phyloP scores from a whole-genome alignment of 2,329 filamentous ascomycete species.

The Capronia americana region DNA sequence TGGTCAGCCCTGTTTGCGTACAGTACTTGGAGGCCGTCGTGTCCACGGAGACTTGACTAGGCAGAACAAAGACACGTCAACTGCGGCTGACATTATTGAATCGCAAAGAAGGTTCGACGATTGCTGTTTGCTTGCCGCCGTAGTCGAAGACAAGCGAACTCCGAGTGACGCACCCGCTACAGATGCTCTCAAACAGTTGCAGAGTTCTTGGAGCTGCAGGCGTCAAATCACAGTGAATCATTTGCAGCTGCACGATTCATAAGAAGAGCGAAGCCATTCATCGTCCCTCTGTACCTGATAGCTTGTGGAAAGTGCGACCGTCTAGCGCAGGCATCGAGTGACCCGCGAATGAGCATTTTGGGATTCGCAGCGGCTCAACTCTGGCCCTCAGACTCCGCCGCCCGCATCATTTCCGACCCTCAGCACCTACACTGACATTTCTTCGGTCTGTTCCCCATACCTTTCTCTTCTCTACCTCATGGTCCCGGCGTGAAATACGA shows the following conservation, averaged over 20 bases:
- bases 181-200: neutral
- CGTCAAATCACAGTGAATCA: constrained; percentile 1
- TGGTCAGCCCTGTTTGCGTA: constrained; percentile 8
- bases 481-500: constrained; percentile 32
- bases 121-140: neutral
- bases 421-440: constrained; percentile 20
- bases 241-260: neutral
- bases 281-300: neutral
- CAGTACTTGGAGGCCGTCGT: neutral
- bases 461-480: constrained; percentile 24
- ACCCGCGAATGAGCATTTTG: constrained; percentile 11
- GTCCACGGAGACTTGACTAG: neutral
- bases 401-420: constrained; percentile 28
- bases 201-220: neutral
- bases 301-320: neutral
- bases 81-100: neutral
- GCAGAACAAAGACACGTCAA: constrained; percentile 8
- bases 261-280: neutral
- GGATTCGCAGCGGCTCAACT: constrained; percentile 5
- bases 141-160: neutral
- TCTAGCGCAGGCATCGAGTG: constrained; percentile 16
- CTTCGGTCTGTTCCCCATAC: constrained; percentile 13
- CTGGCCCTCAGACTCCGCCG: constrained; percentile 14
- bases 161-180: neutral
- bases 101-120: neutral